A percentile compares a stretch with the other conserved stretches of the same genome.
phyloP scores from a whole-genome alignment of 257 asterid species.

The Solanum stenotomum region DNA sequence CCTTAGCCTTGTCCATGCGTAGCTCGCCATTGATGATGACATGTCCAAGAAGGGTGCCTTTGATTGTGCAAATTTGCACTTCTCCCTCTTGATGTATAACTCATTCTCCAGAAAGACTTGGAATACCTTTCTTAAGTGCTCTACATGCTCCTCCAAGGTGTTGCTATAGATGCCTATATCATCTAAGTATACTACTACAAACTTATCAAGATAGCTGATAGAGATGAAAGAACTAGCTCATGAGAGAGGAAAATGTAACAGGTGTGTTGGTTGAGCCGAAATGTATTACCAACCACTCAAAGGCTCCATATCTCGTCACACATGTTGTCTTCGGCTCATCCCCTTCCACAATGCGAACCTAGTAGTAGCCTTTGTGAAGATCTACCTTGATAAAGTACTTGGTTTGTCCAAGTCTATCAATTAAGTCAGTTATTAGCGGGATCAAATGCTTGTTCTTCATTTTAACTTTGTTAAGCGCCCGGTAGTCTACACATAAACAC shows the following conservation, averaged over 20 bases:
- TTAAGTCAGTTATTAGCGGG: neutral
- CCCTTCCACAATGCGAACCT: neutral
- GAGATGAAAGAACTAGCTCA: neutral
- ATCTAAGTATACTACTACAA: neutral
- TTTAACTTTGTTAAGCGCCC: neutral
- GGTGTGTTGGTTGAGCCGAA: neutral
- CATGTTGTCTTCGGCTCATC: neutral
- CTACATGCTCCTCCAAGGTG: neutral
- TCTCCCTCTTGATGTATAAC: neutral
- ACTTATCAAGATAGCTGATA: neutral
- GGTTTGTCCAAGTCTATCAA: neutral
- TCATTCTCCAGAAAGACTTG: neutral
- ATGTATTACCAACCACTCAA: neutral
- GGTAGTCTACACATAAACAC: neutral
- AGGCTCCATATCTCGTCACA: neutral
- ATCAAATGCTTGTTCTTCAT: neutral
- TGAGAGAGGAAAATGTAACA: neutral
- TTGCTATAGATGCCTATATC: neutral
- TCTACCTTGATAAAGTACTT: neutral
- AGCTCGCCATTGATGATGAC: neutral
- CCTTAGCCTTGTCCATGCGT: neutral
- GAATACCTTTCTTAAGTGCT: neutral
- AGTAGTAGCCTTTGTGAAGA: neutral
- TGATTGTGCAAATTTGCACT: neutral
- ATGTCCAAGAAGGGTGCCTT: neutral